A percentile compares a stretch with the other conserved stretches of the same genome.
Conservation (phyloP, 306 rosid genomes). For the Acacia crassicarpa region DNA sequence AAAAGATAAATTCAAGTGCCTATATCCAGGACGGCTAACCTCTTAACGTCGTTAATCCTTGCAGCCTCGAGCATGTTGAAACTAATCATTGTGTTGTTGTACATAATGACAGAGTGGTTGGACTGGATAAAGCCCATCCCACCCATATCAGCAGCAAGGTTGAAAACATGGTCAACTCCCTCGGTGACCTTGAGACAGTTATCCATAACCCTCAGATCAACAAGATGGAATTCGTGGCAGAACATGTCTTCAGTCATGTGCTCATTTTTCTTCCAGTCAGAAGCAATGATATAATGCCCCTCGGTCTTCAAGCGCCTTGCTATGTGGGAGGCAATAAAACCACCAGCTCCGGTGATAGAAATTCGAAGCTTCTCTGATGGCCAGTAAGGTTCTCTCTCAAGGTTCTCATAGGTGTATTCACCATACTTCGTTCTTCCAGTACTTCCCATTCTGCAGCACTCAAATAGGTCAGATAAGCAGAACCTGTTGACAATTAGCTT, state of each 20-base stretch:
- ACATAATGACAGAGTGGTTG: conserved; percentile 95
- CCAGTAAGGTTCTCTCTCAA: conserved; percentile 94
- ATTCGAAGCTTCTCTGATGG: conserved; percentile 84
- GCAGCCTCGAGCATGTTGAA: conserved; percentile 96
- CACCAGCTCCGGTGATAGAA: conserved; percentile 96
- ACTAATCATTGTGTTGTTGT: conserved; percentile 97
- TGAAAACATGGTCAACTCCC: conserved; percentile 88
- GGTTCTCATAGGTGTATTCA: conserved; percentile 70
- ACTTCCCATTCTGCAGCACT: conserved; percentile 77
- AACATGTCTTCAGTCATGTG: conserved; percentile 98
- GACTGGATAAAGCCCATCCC: conserved; percentile 99
- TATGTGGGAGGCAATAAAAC: conserved; percentile 95
- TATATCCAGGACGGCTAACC: conserved; percentile 47
- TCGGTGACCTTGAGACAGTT: conserved; percentile 85
- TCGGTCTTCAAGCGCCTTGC: conserved; percentile 92
- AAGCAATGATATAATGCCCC: conserved; percentile 95
- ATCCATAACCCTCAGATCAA: conserved; percentile 97
- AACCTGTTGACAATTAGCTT: not conserved
- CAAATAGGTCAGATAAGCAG: not conserved
- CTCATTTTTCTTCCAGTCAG: conserved; percentile 99
- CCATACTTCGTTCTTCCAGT: conserved; percentile 62
- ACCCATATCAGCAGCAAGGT: conserved; percentile 99
- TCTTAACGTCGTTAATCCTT: conserved; percentile 82
- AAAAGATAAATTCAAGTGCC: not conserved
- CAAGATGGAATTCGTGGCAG: conserved; percentile 94